phyloP scores from a whole-genome alignment of 2,329 filamentous ascomycete species.

The Cladophialophora exuberans region DNA sequence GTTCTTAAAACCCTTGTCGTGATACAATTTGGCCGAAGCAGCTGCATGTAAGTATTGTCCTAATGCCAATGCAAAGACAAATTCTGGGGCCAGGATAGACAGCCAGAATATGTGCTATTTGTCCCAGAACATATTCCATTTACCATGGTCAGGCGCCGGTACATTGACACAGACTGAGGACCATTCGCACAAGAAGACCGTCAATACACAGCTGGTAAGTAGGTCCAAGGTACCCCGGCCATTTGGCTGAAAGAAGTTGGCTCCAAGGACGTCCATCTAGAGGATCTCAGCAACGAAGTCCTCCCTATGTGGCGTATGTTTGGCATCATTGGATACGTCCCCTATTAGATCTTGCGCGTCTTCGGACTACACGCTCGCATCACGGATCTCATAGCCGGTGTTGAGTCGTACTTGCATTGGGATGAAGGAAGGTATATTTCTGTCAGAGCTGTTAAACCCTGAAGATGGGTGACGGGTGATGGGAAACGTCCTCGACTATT shows the following conservation, averaged over 20 bases:
- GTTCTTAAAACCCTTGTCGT: background rate
- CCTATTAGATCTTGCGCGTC: background rate
- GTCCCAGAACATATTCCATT: background rate
- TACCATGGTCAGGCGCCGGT: background rate
- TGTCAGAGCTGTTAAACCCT: background rate
- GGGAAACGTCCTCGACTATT: too few relatives aligned
- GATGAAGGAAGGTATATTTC: slow-evolving; percentile 9
- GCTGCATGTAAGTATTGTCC: background rate
- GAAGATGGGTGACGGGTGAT: too few relatives aligned
- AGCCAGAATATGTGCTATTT: background rate
- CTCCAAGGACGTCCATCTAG: background rate
- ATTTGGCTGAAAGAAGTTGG: slow-evolving; percentile 1
- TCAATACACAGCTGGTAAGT: background rate
- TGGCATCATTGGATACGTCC: slow-evolving; percentile 13
- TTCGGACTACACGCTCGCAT: slow-evolving; percentile 3
- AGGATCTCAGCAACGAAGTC: slow-evolving; percentile 6
- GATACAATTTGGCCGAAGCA: background rate
- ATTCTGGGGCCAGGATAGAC: background rate
- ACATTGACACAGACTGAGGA: background rate
- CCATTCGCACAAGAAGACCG: background rate
- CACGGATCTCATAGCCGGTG: slow-evolving; percentile 6
- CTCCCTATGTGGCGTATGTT: slow-evolving; percentile 9
- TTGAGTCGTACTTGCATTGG: slow-evolving; percentile 5
- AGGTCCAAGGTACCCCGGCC: background rate
- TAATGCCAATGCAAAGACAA: background rate